A percentile compares a stretch with the other conserved stretches of the same genome.
These are phyloP conservation scores for Apiotrichum porosum DNA, from an alignment of 1,284 basidiomycete genomes.

Conservation along the genomic window DNA sequence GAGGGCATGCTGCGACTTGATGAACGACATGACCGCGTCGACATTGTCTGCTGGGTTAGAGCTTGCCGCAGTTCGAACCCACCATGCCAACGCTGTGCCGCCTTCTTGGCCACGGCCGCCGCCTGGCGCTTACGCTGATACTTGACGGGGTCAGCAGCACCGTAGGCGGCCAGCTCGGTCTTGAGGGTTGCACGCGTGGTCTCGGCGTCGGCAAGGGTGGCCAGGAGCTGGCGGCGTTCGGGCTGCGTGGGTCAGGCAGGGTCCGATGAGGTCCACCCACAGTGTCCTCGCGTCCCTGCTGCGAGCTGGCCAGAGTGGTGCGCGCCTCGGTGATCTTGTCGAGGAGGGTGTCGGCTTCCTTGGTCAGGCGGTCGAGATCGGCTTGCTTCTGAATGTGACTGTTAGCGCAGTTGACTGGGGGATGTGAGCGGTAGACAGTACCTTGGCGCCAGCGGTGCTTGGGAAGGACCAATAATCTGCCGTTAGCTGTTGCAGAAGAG, in stretches of 20 bases:
- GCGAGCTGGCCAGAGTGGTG: constrained; percentile 55
- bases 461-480: constrained; percentile 90
- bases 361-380: constrained; percentile 57
- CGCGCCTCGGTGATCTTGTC: constrained; percentile 35
- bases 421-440: constrained; percentile 43
- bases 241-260: constrained; percentile 49
- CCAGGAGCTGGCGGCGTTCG: constrained; percentile 54
- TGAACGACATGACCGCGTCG: no score
- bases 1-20: no score
- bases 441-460: constrained; percentile 71
- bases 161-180: constrained; percentile 59
- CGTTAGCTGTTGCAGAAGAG: constrained; percentile 1
- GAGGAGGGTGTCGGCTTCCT: constrained; percentile 52
- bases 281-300: constrained; percentile 58
- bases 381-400: constrained; percentile 42
- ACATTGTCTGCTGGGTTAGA: constrained; percentile 34
- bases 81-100: constrained; percentile 81
- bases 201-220: constrained; percentile 46
- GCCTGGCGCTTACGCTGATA: constrained; percentile 69
- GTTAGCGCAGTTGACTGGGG: neutral
- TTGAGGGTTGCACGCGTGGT: constrained; percentile 46
- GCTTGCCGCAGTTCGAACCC: constrained; percentile 21
- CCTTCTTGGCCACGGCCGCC: constrained; percentile 67
- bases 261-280: constrained; percentile 49
- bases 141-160: constrained; percentile 73